A percentile compares a stretch with the other conserved stretches of the same genome.
Conservation (phyloP, 1,284 basidiomycete species). For the Tilletiaria anomala region DNA sequence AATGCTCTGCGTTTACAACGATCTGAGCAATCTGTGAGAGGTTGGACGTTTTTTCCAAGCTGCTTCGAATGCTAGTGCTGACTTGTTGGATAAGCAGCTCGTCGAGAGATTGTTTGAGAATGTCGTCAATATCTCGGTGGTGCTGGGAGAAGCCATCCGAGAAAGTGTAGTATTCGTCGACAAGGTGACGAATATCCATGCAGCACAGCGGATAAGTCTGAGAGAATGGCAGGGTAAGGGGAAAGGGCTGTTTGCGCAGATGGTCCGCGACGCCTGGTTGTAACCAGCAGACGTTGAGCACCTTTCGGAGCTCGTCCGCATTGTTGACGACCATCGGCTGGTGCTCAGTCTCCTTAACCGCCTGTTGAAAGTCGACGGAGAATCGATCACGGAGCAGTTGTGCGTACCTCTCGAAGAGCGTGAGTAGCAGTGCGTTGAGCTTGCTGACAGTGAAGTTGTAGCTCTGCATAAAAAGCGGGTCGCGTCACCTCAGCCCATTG, state of each 20-base stretch:
- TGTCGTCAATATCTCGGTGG: constrained; percentile 78
- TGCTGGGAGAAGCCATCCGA: constrained; percentile 85
- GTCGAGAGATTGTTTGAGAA: constrained; percentile 79
- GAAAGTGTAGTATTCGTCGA: constrained; percentile 92
- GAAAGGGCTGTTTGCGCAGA: constrained; percentile 51
- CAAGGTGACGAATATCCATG: constrained; percentile 83
- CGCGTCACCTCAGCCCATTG: not conserved
- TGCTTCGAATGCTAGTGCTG: constrained; percentile 58
- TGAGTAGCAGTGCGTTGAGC: constrained; percentile 68
- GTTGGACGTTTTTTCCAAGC: constrained; percentile 55
- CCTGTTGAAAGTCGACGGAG: constrained; percentile 47
- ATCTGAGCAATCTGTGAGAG: constrained; percentile 91
- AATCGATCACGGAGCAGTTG: constrained; percentile 70
- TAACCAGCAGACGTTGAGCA: constrained; percentile 75
- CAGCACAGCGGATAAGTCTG: constrained; percentile 88
- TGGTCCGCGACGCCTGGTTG: constrained; percentile 41
- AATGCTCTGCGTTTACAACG: constrained; percentile 78
- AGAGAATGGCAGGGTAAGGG: constrained; percentile 78
- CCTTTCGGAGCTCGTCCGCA: constrained; percentile 56
- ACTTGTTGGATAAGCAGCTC: constrained; percentile 67
- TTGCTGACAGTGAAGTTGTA: constrained; percentile 71
- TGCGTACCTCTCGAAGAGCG: constrained; percentile 80
- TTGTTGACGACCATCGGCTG: constrained; percentile 74
- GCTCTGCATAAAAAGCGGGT: not conserved
- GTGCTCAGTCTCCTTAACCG: constrained; percentile 71